Base-by-base conservation (phyloP, 2,329 filamentous ascomycete species). In the Leptographium radiaticola region DNA sequence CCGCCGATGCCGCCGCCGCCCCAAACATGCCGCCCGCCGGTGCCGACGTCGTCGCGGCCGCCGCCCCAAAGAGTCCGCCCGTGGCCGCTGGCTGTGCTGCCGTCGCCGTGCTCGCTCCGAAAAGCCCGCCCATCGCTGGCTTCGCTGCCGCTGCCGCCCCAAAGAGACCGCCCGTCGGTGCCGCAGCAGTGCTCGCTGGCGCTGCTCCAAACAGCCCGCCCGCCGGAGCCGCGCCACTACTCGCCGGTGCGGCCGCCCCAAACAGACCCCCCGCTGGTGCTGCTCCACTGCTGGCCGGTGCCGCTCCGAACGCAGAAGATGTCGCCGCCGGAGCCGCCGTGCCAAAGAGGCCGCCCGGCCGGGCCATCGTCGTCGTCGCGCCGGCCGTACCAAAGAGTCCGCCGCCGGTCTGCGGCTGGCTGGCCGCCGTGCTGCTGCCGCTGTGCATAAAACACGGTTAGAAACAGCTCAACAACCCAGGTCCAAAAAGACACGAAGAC, bases 21-120 rank as follows among this genome's bases (percentile, higher is more conserved):
- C 62, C 62, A 44, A 63, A 63, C n/a, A 64, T 47, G 2, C 60
- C 58, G 33, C 61, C 61, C 10, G 57, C 58, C 10, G 54, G 31
- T n/a, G 56, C 49, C 50, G 57, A 34, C 18, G 55, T 43, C 7
- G 51, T 38, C 10, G 51, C 51, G 15, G 52, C 40, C 31, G 30
- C 20, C 2, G 39, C 8, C 6, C 53, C 55, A 55, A 57, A 57
- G 3, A 57, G 50, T 33, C 55, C 25, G 31, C 51, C 15, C 20
- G 13, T 8, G 18, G 31, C 16, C 16, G 51, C 8, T 42, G 30
- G n/a, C 38, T 40, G 16, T 4, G 51, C 43, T n/a, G 51, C n/a
- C 6, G 51, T 1, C 15, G 25, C n/a, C 13, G 43, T 18, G 25
- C 25, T 25, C 13, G 36, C 10, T 6, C 48, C 48, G 18, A 50